phyloP scores from a whole-genome alignment of 1,284 basidiomycete genomes.

The Meira nashicola region DNA sequence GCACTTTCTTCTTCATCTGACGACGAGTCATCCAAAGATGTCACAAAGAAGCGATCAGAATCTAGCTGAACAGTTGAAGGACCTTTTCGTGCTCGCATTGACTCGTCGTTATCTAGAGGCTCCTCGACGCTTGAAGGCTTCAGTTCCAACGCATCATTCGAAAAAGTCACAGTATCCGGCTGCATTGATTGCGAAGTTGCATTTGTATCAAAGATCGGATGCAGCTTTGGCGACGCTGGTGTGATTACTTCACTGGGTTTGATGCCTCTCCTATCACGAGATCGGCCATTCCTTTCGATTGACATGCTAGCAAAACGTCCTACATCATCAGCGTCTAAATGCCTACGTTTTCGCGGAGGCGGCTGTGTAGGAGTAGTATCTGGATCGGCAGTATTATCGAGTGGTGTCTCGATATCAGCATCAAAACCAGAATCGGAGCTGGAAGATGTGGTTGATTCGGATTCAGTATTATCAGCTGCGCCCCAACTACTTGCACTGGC shows the following conservation, averaged over 20 bases:
- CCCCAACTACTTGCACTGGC: conserved; percentile 10
- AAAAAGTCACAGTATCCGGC: no score
- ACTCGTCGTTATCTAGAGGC: not conserved
- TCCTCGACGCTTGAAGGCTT: conserved; percentile 4
- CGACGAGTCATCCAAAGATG: conserved; percentile 6
- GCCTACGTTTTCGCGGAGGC: not conserved
- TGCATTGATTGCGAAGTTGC: not conserved
- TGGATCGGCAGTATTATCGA: no score
- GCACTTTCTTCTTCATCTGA: conserved; percentile 6
- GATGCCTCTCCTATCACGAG: not conserved
- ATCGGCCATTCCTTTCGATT: not conserved
- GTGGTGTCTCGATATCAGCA: not conserved
- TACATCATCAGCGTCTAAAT: conserved; percentile 4
- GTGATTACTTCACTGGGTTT: not conserved
- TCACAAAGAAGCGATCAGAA: conserved; percentile 7
- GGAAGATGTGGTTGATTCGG: not conserved
- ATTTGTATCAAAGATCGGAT: not conserved
- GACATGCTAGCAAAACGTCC: conserved; percentile 11
- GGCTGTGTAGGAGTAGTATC: not conserved
- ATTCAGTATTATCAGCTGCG: not conserved
- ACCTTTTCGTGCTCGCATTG: conserved; percentile 4
- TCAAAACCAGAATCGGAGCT: not conserved
- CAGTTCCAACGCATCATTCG: not conserved
- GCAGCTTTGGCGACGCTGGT: not conserved
- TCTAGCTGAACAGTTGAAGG: not conserved